Evolutionary conservation across 192 early-diverging fungal species (phyloP).

Genomic region (Oehlia diaphana): DNA sequence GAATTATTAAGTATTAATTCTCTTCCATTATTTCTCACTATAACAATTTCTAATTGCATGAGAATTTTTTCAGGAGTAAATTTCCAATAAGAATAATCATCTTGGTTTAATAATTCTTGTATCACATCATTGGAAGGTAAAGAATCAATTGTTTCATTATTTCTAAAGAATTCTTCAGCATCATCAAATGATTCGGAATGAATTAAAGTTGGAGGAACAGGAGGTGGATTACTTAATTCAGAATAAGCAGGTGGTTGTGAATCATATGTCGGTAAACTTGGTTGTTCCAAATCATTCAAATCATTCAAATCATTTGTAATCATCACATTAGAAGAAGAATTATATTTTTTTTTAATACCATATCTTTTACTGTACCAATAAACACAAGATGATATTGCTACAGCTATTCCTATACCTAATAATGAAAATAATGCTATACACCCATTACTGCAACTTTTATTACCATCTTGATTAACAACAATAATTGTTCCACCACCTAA

Average conservation of each 20-base stretch:
- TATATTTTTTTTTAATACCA: neutral
- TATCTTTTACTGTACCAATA: neutral
- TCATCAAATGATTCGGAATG: neutral
- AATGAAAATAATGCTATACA: neutral
- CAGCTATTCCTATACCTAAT: neutral
- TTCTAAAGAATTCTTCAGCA: neutral
- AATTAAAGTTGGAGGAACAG: neutral
- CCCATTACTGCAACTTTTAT: neutral
- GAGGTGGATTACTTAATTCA: neutral
- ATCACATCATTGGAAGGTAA: neutral
- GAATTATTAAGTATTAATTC: neutral
- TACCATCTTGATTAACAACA: neutral
- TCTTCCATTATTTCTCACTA: neutral
- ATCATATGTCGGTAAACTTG: neutral
- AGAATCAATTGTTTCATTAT: neutral
- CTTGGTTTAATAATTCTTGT: neutral
- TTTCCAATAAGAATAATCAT: neutral
- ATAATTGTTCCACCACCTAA: neutral
- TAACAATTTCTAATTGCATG: neutral
- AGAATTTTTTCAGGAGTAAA: neutral
- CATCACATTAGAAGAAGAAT: neutral
- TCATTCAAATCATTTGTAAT: neutral
- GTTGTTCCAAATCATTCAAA: neutral
- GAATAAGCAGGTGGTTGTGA: neutral
- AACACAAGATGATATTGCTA: neutral